Base-by-base conservation (phyloP, 257 asterid genomes). In the Penstemon davidsonii region DNA sequence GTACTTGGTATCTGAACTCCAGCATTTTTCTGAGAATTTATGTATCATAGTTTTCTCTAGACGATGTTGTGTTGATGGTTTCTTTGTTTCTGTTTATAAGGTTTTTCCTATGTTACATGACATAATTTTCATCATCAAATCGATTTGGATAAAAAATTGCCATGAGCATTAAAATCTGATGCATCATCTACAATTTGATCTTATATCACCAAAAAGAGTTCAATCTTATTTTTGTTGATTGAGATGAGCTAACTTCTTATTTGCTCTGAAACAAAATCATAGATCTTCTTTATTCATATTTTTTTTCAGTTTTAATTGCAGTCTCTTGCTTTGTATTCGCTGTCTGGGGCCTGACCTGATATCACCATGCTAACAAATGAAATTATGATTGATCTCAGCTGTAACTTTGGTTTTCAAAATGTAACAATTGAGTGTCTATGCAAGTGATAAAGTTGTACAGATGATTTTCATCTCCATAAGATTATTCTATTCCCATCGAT, bases 351-450 rank as follows among this genome's bases (percentile, higher is more conserved):
- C 33, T 25, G 33, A 25, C 33, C 2, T 25, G 33, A 25, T 25
- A 15, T 15, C 18, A 15, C 33, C 33, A 25, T 25, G 33, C 33
- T 25, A 25, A 25, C 33, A 25, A 25, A 25, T 25, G 33, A 25
- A 25, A 25, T 25, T 25, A 25, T 25, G 33, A 25, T 25, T 75
- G 38, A 51, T 53, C 50, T 52, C 13, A 43, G 66, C 50, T 58
- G 66, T n/a, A 7, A 38, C 12, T 9, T 66, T 53, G 51, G 19
- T 60, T 67, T 62, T 58, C 42, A 67, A 62, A 72, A 47, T 62
- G 51, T 41, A 43, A 0, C 50, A 39, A 73, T 4, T 60, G 39
- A 37, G 49, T 18, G 25, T 54, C 42, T 52, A 25, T 50, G 40
- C 39, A 45, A 49, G 50, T 61, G 62, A 18, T 61, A 52, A 56